Evolutionary conservation across 129 eudicot genomes (phyloP).

Genomic region (Sambucus nigra): DNA sequence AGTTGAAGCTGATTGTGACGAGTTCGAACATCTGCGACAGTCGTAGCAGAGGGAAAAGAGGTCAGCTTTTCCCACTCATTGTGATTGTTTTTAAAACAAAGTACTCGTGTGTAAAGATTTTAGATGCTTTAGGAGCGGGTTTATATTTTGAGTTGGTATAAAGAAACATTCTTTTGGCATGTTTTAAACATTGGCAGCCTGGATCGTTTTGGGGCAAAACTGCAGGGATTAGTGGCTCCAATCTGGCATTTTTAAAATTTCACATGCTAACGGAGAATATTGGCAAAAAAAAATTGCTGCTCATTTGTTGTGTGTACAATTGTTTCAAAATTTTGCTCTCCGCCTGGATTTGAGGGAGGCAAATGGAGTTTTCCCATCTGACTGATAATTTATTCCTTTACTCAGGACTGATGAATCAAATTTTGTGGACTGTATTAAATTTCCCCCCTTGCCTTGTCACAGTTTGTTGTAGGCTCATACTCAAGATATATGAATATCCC

Average conservation of each 20-base stretch:
- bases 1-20: constrained; percentile 75
- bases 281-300: constrained; percentile 3
- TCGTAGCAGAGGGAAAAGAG: constrained; percentile 20
- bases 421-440: not conserved
- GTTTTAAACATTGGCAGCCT: constrained; percentile 5
- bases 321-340: constrained; percentile 4
- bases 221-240: no score
- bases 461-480: not conserved
- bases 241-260: constrained; percentile 3
- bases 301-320: not conserved
- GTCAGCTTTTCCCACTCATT: constrained; percentile 8
- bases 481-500: not conserved
- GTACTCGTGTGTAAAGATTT: not conserved
- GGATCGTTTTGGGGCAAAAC: not conserved
- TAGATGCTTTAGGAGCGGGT: constrained; percentile 1
- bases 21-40: constrained; percentile 58
- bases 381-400: constrained; percentile 3
- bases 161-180: constrained; percentile 23
- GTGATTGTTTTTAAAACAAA: not conserved
- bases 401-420: constrained; percentile 9
- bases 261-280: constrained; percentile 22
- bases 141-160: no score
- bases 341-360: not conserved
- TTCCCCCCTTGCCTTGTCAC: not conserved
- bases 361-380: not conserved